These are phyloP conservation scores for Phytophthora sp. DNA, from an alignment of 352 stramenopile genomes.

Conservation along the genomic window DNA sequence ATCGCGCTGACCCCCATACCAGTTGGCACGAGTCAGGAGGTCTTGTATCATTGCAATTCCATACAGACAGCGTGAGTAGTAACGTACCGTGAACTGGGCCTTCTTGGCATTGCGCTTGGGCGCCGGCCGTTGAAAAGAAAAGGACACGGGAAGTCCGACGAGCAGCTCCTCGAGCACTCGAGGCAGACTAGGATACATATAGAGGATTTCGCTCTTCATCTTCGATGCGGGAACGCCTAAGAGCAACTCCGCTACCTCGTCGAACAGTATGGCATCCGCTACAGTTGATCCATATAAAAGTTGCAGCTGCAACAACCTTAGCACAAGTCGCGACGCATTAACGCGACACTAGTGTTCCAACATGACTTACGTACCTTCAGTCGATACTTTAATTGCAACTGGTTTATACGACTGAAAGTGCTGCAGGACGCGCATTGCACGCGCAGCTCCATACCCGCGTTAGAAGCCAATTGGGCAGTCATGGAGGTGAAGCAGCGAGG, in stretches of 20 bases:
- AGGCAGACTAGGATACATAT: slow-evolving; percentile 46
- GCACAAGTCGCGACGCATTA: not conserved
- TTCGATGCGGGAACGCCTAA: slow-evolving; percentile 40
- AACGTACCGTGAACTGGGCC: slow-evolving; percentile 39
- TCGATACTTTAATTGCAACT: slow-evolving; percentile 56
- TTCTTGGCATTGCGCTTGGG: slow-evolving; percentile 24
- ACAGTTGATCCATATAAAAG: slow-evolving; percentile 41
- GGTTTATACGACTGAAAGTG: slow-evolving; percentile 14
- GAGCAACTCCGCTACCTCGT: slow-evolving; percentile 50
- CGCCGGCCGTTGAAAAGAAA: slow-evolving; percentile 48
- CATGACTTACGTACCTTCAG: slow-evolving; percentile 40
- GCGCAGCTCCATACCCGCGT: slow-evolving; percentile 14
- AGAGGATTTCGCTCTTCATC: slow-evolving; percentile 41
- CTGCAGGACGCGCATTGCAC: slow-evolving; percentile 46
- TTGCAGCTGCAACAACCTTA: slow-evolving; percentile 43
- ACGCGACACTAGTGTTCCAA: not conserved
- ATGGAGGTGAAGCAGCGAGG: slow-evolving; percentile 54
- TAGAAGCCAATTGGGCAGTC: slow-evolving; percentile 26
- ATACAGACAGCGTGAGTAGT: slow-evolving; percentile 5
- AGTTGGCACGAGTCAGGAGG: not conserved
- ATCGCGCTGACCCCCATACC: slow-evolving; percentile 36
- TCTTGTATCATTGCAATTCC: not conserved
- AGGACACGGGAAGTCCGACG: slow-evolving; percentile 53
- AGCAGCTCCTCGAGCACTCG: slow-evolving; percentile 58
- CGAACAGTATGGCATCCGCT: slow-evolving; percentile 55